Base-by-base conservation (phyloP, 2,329 filamentous ascomycete species). In the Verticillium albo-atrum region DNA sequence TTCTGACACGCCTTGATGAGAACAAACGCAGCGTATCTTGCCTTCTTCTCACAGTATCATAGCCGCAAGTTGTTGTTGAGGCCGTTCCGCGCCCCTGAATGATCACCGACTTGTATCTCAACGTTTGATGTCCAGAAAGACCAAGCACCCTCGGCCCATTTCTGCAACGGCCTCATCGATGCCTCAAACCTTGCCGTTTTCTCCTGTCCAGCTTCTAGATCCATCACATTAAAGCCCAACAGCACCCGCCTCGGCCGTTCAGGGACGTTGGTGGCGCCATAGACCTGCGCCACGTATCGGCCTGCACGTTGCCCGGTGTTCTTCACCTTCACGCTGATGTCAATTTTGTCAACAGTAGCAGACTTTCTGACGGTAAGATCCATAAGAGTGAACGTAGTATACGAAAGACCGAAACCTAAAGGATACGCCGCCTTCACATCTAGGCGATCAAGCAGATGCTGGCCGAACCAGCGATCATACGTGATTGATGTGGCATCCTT, bases 391-490 rank as follows among this genome's bases (percentile, higher is more conserved):
- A 37, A 37, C 14, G 34, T 34, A 1, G 65, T 66, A 32, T 68
- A 68, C 1, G 66, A 67, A 2, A 65, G 27, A 4, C 66, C 66
- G 55, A 62, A 67, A 0, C 65, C 66, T 2, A 67, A 55, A 6
- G 64, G 65, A 20, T 62, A 67, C 0, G 61, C 61, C 0, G 65
- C 65, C 3, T 58, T 50, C 7, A 65, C 58, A 1, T 54, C 50
- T 1, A 63, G 57, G 5, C 55, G 55, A 26, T 68, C 65, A 1
- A 68, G 61, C 6, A 65, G 57, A 23, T 34, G 14, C 58, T 68
- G 66, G 1, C 66, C 66, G 52, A 62, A 64, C 65, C 65, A 67
- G 1, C 61, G 61, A 26, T 68, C 64, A 14, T 66, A 67, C 1
- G 50, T 55, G 12, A 67, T 63, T 7, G 26, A 25, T 1, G 30